phyloP scores from a whole-genome alignment of 805 yeast genomes.

The Zygosaccharomyces gambellarensis region DNA sequence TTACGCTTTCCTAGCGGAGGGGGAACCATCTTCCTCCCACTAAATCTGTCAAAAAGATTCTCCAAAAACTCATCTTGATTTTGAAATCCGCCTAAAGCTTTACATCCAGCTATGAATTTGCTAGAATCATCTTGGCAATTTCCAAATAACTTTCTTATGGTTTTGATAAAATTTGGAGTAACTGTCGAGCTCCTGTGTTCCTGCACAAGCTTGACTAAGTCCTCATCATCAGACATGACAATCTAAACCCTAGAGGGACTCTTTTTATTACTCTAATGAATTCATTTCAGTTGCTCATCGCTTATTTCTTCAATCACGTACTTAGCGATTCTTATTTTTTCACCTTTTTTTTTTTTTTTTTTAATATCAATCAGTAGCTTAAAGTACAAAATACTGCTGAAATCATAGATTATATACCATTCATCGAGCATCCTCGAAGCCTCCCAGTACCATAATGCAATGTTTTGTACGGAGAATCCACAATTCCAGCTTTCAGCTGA shows the following conservation, averaged over 20 bases:
- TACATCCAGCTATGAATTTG: conserved; percentile 22
- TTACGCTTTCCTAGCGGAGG: neutral
- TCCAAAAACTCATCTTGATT: conserved; percentile 16
- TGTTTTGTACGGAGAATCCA: conserved; percentile 18
- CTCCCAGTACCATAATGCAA: conserved; percentile 2
- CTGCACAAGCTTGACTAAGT: conserved; percentile 16
- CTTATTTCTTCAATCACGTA: neutral
- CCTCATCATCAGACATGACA: conserved; percentile 9
- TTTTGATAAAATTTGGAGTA: conserved; percentile 21
- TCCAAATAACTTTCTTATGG: conserved; percentile 18
- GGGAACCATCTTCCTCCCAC: neutral
- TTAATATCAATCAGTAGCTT: neutral
- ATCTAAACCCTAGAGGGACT: neutral
- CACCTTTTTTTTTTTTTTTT: neutral
- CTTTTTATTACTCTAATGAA: neutral
- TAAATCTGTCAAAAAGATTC: conserved; percentile 9
- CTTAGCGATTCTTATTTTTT: neutral
- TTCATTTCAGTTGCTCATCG: neutral
- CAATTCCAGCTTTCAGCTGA: conserved; percentile 3
- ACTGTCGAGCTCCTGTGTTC: conserved; percentile 19
- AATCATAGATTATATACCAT: neutral
- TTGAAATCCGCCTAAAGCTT: conserved; percentile 27
- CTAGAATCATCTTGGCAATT: conserved; percentile 12
- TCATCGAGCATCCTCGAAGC: too few relatives aligned
- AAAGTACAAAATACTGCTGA: neutral